Conservation (phyloP, 176 grass and related monocot genomes). For the Zea luxurians region DNA sequence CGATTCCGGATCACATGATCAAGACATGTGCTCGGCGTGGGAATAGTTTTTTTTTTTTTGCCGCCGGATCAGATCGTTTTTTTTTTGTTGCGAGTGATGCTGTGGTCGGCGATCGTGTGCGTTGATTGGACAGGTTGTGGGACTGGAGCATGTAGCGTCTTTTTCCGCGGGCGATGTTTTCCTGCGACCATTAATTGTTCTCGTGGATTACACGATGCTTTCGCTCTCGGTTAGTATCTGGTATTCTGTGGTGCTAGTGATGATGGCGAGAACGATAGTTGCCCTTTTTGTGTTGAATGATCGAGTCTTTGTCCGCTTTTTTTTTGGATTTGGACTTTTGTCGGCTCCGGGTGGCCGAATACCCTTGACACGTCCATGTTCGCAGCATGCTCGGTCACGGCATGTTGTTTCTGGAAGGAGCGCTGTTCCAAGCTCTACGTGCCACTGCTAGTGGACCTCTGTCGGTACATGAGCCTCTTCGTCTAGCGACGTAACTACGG, state of each 20-base stretch:
- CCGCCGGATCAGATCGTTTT: not conserved
- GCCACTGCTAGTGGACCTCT: no score
- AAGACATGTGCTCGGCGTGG: conserved; percentile 2
- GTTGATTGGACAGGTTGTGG: not conserved
- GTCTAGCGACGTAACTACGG: not conserved
- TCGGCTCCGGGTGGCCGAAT: not conserved
- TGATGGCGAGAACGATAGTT: not conserved
- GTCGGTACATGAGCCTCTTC: no score
- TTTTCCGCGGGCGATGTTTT: not conserved
- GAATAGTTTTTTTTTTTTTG: not conserved
- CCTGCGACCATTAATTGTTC: not conserved
- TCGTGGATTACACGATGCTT: not conserved
- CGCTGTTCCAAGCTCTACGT: not conserved
- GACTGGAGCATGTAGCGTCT: not conserved
- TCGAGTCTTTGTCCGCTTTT: not conserved
- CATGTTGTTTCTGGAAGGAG: not conserved
- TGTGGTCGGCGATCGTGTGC: not conserved
- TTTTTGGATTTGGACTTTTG: not conserved
- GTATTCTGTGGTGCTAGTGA: not conserved
- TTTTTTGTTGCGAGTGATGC: not conserved
- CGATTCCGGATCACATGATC: conserved; percentile 6
- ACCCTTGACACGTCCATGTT: not conserved
- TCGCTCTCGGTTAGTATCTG: not conserved
- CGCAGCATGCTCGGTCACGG: no score
- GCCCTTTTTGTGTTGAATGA: not conserved